Percentiles rank a stretch among this genome's conserved stretches.
Evolutionary conservation across 2,329 filamentous ascomycete genomes (phyloP).

Genomic region (Alternaria incomplexa): DNA sequence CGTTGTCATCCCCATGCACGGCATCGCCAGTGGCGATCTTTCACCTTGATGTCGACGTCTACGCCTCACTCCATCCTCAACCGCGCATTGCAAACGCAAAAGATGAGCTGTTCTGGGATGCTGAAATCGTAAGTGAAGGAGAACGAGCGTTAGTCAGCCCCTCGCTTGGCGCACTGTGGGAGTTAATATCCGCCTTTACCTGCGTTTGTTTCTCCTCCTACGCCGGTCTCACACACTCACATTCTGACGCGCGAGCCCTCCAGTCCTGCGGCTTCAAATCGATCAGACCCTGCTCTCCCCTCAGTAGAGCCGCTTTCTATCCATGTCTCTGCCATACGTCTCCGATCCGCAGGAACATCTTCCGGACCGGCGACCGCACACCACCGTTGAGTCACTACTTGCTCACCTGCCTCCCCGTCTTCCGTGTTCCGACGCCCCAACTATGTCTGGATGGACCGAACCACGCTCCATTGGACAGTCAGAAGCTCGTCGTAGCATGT

Average conservation of each 20-base stretch:
- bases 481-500: too few species aligned
- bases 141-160: neutral
- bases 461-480: too few species aligned
- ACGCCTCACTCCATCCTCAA: neutral
- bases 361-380: too few species aligned
- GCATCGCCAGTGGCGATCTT: neutral
- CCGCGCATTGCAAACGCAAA: neutral
- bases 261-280: fast-evolving
- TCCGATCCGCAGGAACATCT: neutral
- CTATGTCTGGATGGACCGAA: too few species aligned
- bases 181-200: neutral
- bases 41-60: neutral
- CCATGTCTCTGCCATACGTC: neutral
- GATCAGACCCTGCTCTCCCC: too few species aligned
- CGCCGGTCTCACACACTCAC: neutral
- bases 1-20: neutral
- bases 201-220: neutral
- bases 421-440: too few species aligned
- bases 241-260: fast-evolving
- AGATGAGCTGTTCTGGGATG: fast-evolving
- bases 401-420: too few species aligned
- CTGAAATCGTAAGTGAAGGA: neutral
- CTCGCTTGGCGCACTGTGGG: neutral
- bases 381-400: too few species aligned
- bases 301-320: too few species aligned